Evolutionary conservation across 2,329 filamentous ascomycete species (phyloP), one percentile per base, ranked within the genome.

Genomic region (Penicillium rolfsii): DNA sequence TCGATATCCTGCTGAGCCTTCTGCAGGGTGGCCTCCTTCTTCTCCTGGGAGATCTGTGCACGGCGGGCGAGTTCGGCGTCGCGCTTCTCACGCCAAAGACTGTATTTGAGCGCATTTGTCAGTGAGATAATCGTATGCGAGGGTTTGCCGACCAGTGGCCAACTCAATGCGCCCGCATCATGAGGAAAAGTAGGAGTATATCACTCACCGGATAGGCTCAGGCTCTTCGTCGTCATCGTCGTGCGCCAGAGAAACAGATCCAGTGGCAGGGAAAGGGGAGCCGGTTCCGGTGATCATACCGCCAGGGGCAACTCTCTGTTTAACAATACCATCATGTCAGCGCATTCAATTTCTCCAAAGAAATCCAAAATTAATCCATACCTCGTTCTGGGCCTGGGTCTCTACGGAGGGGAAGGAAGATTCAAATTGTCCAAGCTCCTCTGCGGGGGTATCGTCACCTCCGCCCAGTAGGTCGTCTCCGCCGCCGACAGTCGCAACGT

Each of bases 1-100:
- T 99, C 95, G 66, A 99, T 96, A 77, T 96, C 95, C 76, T 93
- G 86, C 74, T 93, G 92, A 11, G 95, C 95, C 70, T 95, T 92
- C 76, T 91, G 88, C 74, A 97, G 82, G 1, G 93, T 97, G 76
- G 94, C 89, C 64, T 87, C 86, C 76, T 95, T 95, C 80, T 93
- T 91, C 67, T 87, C 84, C 45, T 88, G 87, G 57, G 94, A 94
- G 67, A 94, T 87, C 77, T 96, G 89, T 66, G 91, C 89, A 71
- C 94, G 91, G 78, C 93, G 93, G 70, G 89, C 84, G 67, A 96
- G 89, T 73, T 89, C 87, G 41, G 89, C 87, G 72, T 97, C 91
- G 67, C 95, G 90, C 73, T 90, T 89, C 79, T 94, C 91, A 73
- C 95, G 91, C 95, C 95, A 99, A 82, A 93, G 86, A 61, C 86